Evolutionary conservation across 2,329 filamentous ascomycete species (phyloP), one percentile per base, ranked within the genome.

Genomic region (Xylariales sp.): DNA sequence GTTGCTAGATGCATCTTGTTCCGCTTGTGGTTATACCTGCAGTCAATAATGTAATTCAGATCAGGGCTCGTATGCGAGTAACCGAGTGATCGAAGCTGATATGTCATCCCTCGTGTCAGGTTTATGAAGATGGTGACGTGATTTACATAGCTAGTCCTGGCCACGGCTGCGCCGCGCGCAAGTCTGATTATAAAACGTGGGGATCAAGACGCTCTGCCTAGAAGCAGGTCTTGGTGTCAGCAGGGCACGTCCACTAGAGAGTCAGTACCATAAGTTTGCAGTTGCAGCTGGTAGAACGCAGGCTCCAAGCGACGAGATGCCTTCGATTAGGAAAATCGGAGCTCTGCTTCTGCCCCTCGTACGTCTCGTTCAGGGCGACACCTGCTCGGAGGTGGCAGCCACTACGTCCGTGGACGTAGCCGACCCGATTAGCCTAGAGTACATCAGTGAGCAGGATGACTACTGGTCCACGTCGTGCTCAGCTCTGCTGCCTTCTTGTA

Each of bases 401-500:
- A 53, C 47, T 5, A 53, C 56, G 1, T 54, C 56, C 5, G 60
- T 66, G 12, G 47, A 62, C 5, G 51, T 67, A n/a, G 49, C 63
- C 28, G 45, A 52, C 10, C 56, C 53, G 13, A 40, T 63, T 1
- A 50, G 59, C 4, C 24, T 57, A 6, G 49, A 49, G 6, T 72
- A 71, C 40, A 49, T 54, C 13, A 33, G 39, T 3, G 67, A 69
- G 36, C 53, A 67, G 46, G 50, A 47, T 5, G 54, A 67, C 5
- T 71, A 72, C 51, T 71, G 67, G 67, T 72, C 69, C 1, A 59
- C 58, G 2, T 61, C 65, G 17, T 69, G 66, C 34, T 56, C 61
- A 10, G 56, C 64, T 24, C 53, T 70, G 16, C 55, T 56, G 28
- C 69, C 69, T 5, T 60, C 58, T 30, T 74, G 70, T 41, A 68